Evolutionary conservation across 257 asterid genomes (phyloP).

Genomic region (Jacaranda mimosifolia): DNA sequence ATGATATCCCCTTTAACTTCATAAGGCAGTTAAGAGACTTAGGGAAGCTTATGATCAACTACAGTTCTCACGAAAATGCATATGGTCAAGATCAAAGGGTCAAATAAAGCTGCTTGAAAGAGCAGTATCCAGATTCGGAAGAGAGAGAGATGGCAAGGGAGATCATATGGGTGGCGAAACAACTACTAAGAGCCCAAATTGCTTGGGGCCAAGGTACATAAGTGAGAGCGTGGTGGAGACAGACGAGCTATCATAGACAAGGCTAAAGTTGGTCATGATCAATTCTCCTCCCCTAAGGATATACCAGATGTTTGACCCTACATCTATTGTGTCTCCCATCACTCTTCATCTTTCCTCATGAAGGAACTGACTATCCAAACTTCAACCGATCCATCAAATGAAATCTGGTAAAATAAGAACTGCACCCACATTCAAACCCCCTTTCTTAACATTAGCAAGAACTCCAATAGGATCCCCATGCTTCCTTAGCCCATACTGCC

Average conservation of each 20-base stretch:
- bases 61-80: constrained; percentile 10
- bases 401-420: too few species aligned
- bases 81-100: constrained; percentile 9
- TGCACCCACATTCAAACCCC: too few species aligned
- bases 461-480: too few species aligned
- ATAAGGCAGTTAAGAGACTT: background rate
- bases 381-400: too few species aligned
- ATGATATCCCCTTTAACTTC: constrained; percentile 1
- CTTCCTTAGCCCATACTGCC: too few species aligned
- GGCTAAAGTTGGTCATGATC: constrained; percentile 8
- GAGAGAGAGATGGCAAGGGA: background rate
- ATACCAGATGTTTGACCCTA: background rate
- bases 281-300: constrained; percentile 15
- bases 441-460: too few species aligned
- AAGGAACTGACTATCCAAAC: too few species aligned
- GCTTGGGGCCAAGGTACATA: background rate
- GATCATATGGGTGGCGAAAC: background rate
- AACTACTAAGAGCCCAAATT: constrained; percentile 11
- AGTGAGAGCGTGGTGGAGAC: background rate
- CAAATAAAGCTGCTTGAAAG: background rate
- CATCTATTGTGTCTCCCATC: too few species aligned
- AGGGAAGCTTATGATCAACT: constrained; percentile 12
- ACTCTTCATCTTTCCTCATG: too few species aligned
- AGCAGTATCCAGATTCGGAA: constrained; percentile 16
- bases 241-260: constrained; percentile 13